These are phyloP conservation scores for Xylaria grammica DNA, from an alignment of 495 filamentous ascomycete genomes.

Conservation along the genomic window DNA sequence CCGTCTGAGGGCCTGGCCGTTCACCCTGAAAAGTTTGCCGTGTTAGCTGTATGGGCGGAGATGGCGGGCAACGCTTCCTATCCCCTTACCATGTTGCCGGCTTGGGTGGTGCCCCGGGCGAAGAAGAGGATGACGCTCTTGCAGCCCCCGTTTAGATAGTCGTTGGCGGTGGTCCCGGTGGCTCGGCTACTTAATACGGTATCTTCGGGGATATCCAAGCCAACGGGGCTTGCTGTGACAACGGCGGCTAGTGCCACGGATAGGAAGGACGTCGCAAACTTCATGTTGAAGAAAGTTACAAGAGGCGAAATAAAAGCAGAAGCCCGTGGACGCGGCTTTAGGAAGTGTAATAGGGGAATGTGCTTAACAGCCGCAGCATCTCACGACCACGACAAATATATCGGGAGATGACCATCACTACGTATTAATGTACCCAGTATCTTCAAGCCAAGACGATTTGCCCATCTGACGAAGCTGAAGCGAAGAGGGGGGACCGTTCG, in stretches of 20 bases:
- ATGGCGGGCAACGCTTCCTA: background rate
- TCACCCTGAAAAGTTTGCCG: background rate
- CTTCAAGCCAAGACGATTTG: too few species aligned
- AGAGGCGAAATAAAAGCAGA: background rate
- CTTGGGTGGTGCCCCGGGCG: slow-evolving; percentile 48
- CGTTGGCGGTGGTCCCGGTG: slow-evolving; percentile 31
- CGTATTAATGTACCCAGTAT: background rate
- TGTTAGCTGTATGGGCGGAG: background rate
- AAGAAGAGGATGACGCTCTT: slow-evolving; percentile 43
- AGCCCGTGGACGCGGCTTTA: too few species aligned
- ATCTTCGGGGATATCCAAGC: background rate
- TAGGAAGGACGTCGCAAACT: background rate
- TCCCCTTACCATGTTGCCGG: slow-evolving; percentile 47
- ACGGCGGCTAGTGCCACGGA: slow-evolving; percentile 21
- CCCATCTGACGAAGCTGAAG: background rate
- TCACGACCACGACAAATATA: background rate
- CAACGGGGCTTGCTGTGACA: slow-evolving; percentile 26
- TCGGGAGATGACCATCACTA: background rate
- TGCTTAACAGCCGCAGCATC: background rate
- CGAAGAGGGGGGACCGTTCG: background rate
- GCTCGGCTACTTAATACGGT: slow-evolving; percentile 7
- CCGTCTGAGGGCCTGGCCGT: slow-evolving; percentile 2
- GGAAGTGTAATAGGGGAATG: too few species aligned
- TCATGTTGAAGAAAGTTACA: background rate
- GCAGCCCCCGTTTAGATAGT: slow-evolving; percentile 40